Evolutionary conservation across 371 early-diverging fungal genomes (phyloP).

Genomic region (Haplosporangium sp.): DNA sequence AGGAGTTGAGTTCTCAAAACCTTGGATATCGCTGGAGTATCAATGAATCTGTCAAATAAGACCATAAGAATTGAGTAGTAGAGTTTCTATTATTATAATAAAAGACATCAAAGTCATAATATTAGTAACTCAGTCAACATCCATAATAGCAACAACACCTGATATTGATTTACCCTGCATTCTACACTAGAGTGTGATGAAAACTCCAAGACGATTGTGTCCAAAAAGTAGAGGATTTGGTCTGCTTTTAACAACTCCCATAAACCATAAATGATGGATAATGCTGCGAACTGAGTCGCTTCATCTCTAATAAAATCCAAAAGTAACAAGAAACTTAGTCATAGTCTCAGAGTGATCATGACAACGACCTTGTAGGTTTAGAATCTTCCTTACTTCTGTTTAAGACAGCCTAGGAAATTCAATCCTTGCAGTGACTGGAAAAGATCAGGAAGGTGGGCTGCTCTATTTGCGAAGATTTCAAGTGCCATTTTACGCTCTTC

Average conservation of each 20-base stretch:
- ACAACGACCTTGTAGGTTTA: not conserved
- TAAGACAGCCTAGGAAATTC: conserved; percentile 60
- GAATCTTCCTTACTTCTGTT: conserved; percentile 49
- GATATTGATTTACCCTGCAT: conserved; percentile 60
- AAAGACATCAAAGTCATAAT: not conserved
- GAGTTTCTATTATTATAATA: conserved; percentile 51
- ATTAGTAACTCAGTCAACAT: not conserved
- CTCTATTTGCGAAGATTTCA: conserved; percentile 66
- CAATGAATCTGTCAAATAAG: conserved; percentile 28
- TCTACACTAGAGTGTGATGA: conserved; percentile 58
- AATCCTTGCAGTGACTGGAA: conserved; percentile 63
- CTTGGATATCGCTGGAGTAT: conserved; percentile 25
- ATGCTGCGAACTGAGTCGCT: conserved; percentile 63
- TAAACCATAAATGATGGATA: conserved; percentile 65
- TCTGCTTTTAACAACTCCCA: conserved; percentile 53
- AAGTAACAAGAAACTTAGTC: not conserved
- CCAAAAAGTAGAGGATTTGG: conserved; percentile 61
- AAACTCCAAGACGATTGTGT: conserved; percentile 51
- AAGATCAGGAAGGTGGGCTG: conserved; percentile 60
- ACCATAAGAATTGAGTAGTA: conserved; percentile 61
- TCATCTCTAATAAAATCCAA: conserved; percentile 59
- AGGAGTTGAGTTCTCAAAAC: conserved; percentile 62
- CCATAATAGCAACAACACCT: too few relatives aligned
- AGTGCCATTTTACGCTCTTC: conserved; percentile 61
- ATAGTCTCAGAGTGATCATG: not conserved